Percentiles rank a stretch among this genome's conserved stretches.
These are phyloP conservation scores for Podospora sp. DNA, from an alignment of 495 filamentous ascomycete species.

Conservation along the genomic window DNA sequence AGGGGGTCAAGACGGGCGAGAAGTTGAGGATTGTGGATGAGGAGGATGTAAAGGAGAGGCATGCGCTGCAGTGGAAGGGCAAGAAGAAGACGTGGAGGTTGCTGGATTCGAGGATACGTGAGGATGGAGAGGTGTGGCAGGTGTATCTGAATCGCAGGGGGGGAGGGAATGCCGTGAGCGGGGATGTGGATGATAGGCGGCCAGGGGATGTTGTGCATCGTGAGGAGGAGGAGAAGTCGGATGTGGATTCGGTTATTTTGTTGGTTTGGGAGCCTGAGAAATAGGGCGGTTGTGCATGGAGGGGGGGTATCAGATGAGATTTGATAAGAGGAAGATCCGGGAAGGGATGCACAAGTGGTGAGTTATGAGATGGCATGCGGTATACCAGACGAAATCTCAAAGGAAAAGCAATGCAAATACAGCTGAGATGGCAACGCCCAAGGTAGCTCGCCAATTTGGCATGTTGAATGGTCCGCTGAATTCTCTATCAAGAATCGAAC, in stretches of 20 bases:
- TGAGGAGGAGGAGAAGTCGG: conserved; percentile 30
- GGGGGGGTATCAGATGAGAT: too few relatives aligned
- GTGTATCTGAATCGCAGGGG: conserved; percentile 40
- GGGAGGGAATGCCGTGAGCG: conserved; percentile 29
- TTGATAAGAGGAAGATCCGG: too few relatives aligned
- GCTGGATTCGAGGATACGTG: conserved; percentile 32
- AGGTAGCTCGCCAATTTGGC: neutral
- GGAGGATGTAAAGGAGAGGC: conserved; percentile 19
- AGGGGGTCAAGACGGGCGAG: conserved; percentile 16
- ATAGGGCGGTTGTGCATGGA: neutral
- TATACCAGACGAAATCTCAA: too few relatives aligned
- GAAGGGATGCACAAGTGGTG: too few relatives aligned
- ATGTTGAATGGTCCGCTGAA: conserved; percentile 4
- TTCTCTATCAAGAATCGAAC: conserved; percentile 1
- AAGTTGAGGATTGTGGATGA: conserved; percentile 27
- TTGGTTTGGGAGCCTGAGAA: conserved; percentile 35
- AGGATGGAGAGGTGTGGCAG: conserved; percentile 43
- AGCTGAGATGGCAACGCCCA: neutral
- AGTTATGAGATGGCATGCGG: too few relatives aligned
- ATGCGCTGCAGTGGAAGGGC: conserved; percentile 31
- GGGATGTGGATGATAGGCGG: conserved; percentile 33
- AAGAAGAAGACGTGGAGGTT: conserved; percentile 41
- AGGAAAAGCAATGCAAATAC: too few relatives aligned
- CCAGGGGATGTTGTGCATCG: conserved; percentile 32
- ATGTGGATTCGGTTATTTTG: conserved; percentile 37